These are phyloP conservation scores for barley (Hordeum vulgare) DNA, from an alignment of 176 grass and related monocot species.

Conservation along the genomic window DNA sequence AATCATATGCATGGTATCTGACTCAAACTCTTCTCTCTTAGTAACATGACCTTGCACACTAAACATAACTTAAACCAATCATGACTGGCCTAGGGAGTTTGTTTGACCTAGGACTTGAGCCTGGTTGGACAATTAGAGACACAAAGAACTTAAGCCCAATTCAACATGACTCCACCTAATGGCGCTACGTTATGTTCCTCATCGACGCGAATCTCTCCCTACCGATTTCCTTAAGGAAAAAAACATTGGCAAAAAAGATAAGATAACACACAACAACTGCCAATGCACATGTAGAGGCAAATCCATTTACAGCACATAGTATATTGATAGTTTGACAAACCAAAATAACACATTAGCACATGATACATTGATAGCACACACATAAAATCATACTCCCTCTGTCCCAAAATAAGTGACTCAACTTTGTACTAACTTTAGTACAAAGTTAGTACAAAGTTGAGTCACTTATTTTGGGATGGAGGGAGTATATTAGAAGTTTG, in stretches of 20 bases:
- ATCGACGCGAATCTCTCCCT: too few species aligned
- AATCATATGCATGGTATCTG: background rate
- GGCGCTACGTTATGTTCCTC: too few species aligned
- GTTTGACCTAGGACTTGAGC: background rate
- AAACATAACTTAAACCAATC: background rate
- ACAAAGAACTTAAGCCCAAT: too few species aligned
- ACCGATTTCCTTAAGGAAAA: too few species aligned
- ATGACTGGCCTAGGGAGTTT: background rate
- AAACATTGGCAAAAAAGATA: too few species aligned
- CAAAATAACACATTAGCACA: background rate
- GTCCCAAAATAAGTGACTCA: too few species aligned
- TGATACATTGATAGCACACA: background rate
- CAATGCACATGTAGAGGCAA: background rate
- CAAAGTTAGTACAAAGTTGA: too few species aligned
- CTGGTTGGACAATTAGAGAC: background rate
- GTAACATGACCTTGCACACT: background rate
- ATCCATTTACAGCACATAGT: background rate
- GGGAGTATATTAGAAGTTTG: too few species aligned
- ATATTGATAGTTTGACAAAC: background rate
- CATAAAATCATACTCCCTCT: too few species aligned
- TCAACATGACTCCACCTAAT: too few species aligned
- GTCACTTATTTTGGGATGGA: too few species aligned
- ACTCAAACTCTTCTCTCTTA: background rate
- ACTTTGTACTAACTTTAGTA: too few species aligned
- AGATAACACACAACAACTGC: background rate